phyloP scores from a whole-genome alignment of 1,284 basidiomycete species.

The Trametes versicolor region DNA sequence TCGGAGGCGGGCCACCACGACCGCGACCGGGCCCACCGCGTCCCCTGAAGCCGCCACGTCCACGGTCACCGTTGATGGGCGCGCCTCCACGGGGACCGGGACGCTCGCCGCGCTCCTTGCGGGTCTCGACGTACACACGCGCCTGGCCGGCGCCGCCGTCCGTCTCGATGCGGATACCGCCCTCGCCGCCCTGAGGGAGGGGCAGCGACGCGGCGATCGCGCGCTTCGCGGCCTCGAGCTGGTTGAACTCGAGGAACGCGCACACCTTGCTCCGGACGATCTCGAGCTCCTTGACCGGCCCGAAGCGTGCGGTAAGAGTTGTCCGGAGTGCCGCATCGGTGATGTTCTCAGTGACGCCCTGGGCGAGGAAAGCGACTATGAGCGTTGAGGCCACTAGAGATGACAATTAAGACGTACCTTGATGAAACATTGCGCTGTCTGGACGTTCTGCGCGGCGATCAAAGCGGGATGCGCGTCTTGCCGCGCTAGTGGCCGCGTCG shows the following conservation, averaged over 20 bases:
- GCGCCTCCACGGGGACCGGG: constrained; percentile 53
- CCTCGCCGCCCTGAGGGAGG: constrained; percentile 80
- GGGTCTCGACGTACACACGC: constrained; percentile 84
- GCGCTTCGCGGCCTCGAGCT: constrained; percentile 82
- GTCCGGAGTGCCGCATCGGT: constrained; percentile 66
- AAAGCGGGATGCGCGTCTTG: constrained; percentile 55
- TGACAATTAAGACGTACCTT: constrained; percentile 63
- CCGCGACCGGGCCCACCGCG: constrained; percentile 47
- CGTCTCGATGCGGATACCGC: constrained; percentile 83
- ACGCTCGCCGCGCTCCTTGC: constrained; percentile 88
- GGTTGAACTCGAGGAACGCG: constrained; percentile 92
- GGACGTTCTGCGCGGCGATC: constrained; percentile 67
- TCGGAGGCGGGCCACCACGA: constrained; percentile 42
- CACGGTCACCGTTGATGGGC: constrained; percentile 45
- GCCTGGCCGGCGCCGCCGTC: constrained; percentile 58
- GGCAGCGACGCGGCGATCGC: constrained; percentile 84
- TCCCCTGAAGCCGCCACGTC: constrained; percentile 44
- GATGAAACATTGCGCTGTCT: constrained; percentile 85
- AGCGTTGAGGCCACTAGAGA: constrained; percentile 13
- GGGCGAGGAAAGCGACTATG: constrained; percentile 3
- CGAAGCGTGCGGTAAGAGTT: constrained; percentile 78
- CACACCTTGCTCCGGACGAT: constrained; percentile 91
- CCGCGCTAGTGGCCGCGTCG: constrained; percentile 46
- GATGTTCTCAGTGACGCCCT: constrained; percentile 83
- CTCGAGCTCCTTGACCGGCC: constrained; percentile 89